Base-by-base conservation (phyloP, 164 flowering plant genomes). In the Amborella trichopoda region DNA sequence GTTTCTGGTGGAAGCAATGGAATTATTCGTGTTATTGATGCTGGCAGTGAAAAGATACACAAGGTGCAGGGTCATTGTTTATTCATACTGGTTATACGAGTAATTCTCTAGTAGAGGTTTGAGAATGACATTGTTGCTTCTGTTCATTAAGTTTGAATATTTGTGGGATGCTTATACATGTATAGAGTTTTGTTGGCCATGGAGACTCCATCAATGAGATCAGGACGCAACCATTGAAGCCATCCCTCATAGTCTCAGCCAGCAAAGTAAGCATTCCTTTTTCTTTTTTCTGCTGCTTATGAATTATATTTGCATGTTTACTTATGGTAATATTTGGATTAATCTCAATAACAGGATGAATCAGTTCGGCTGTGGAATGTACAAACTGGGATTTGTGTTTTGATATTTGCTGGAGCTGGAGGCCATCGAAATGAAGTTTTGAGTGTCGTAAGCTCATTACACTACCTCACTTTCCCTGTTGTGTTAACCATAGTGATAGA, bases 371-470 rank as follows among this genome's bases (percentile, higher is more conserved):
- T 91, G 16, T 91, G 99, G 99, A 91, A 91, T 65, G 81, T 91
- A 44, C 83, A 87, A 27, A 84, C 99, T 23, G 99, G 99, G 40
- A 68, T 91, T 36, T 91, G 99, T 72, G 73, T 91, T 62, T 60
- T 91, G 71, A 74, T 91, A 66, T 91, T 91, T 76, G 81, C 99
- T 63, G 99, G 99, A 54, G 94, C 96, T 50, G 93, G 95, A 17
- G 99, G 99, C 41, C 99, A 91, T 55, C 95, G 99, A 26, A 87
- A 91, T 73, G 96, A 91, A 74, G 99, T 91, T 30, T 60, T 91
- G 58, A 87, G 96, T 54, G 99, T 91, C 76, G 99, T 91, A 57
- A 56, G 76, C 59, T 21, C 19, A 42, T 24, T 16, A 28, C 17
- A 1, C 30, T 21, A 5, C 4, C 8, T 5, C 5, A 14, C 17